These are phyloP conservation scores for Vishniacozyma victoriae DNA, from an alignment of 768 basidiomycete species.

Conservation along the genomic window DNA sequence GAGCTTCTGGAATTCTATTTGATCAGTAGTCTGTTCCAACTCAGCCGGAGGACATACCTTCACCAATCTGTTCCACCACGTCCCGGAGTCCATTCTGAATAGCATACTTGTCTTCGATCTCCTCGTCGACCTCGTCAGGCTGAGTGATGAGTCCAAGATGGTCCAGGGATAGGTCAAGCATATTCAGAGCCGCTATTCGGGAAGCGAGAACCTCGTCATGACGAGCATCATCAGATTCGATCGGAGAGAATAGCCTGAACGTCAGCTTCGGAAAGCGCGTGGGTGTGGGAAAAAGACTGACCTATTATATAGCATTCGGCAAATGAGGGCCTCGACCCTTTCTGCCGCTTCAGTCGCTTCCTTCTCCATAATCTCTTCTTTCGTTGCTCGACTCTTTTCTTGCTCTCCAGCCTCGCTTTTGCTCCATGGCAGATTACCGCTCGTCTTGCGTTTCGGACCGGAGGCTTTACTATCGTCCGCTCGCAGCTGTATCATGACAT, in stretches of 20 bases:
- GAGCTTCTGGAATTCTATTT: conserved; percentile 55
- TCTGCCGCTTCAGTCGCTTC: conserved; percentile 59
- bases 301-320: conserved; percentile 78
- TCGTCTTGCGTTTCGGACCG: conserved; percentile 23
- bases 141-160: conserved; percentile 84
- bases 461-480: conserved; percentile 19
- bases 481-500: conserved; percentile 50
- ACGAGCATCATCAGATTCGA: conserved; percentile 66
- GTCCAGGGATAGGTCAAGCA: conserved; percentile 78
- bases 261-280: background rate
- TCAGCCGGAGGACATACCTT: conserved; percentile 55
- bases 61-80: conserved; percentile 68
- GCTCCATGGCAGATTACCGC: conserved; percentile 27
- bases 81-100: conserved; percentile 51
- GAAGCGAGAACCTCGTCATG: conserved; percentile 87
- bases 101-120: conserved; percentile 29
- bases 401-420: conserved; percentile 46
- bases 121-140: conserved; percentile 49
- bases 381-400: conserved; percentile 40
- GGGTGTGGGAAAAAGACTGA: conserved; percentile 41
- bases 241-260: conserved; percentile 70
- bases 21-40: background rate
- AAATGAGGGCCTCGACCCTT: conserved; percentile 65
- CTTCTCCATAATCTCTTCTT: conserved; percentile 48
- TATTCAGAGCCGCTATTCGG: conserved; percentile 82